Evolutionary conservation across 176 grass and related monocot genomes (phyloP).

Genomic region (Neostapfia colusana): DNA sequence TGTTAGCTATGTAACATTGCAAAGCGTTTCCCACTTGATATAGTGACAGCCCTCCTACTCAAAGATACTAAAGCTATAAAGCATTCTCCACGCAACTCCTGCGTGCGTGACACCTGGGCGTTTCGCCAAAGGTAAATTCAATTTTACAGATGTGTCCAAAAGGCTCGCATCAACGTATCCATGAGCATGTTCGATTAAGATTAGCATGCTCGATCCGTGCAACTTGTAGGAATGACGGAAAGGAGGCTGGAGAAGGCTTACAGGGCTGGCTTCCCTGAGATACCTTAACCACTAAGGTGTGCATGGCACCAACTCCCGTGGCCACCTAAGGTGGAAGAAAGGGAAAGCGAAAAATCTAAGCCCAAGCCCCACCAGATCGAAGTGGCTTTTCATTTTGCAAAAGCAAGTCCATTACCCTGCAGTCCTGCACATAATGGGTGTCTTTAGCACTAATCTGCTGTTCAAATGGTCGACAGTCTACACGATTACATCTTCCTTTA

Average conservation of each 20-base stretch:
- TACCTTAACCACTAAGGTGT: conserved; percentile 56
- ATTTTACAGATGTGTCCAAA: conserved; percentile 17
- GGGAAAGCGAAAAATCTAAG: conserved; percentile 24
- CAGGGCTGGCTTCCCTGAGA: conserved; percentile 33
- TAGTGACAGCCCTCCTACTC: not conserved
- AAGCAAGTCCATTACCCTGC: conserved; percentile 37
- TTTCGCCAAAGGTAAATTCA: conserved; percentile 28
- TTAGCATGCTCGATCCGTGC: not conserved
- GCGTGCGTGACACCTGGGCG: not conserved
- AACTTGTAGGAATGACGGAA: conserved; percentile 23
- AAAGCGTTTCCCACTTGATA: not conserved
- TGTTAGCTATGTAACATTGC: not conserved
- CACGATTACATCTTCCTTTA: conserved; percentile 13
- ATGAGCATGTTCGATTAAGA: not conserved
- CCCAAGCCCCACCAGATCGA: conserved; percentile 28
- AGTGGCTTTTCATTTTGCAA: conserved; percentile 31
- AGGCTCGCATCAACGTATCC: conserved; percentile 15
- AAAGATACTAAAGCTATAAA: conserved; percentile 14
- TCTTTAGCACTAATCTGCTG: conserved; percentile 36
- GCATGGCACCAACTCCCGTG: conserved; percentile 28
- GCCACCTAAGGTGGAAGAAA: not conserved
- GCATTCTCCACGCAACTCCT: not conserved
- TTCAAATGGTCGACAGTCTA: conserved; percentile 7
- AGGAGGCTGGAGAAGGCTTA: conserved; percentile 5
- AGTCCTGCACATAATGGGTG: conserved; percentile 5